Evolutionary conservation across 495 filamentous ascomycete genomes (phyloP).

Genomic region (Rhypophila decipiens): DNA sequence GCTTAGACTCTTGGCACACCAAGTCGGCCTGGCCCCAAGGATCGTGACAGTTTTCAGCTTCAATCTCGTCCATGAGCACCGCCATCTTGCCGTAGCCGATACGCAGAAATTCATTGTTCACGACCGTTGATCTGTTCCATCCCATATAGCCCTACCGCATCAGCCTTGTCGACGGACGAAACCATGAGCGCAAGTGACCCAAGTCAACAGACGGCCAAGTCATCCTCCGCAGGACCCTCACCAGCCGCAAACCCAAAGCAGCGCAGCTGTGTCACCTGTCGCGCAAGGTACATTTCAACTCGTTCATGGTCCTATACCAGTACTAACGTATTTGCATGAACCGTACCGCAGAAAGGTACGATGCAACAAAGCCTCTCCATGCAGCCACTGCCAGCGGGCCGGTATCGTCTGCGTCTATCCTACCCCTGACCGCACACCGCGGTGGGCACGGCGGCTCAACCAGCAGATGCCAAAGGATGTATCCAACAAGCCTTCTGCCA

Average conservation of each 20-base stretch:
- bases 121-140: too few relatives aligned
- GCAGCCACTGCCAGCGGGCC: constrained; percentile 52
- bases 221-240: neutral
- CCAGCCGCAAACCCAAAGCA: constrained; percentile 22
- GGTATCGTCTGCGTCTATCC: constrained; percentile 50
- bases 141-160: too few relatives aligned
- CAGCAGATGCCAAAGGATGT: too few relatives aligned
- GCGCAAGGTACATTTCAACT: constrained; percentile 25
- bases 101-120: too few relatives aligned
- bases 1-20: too few relatives aligned
- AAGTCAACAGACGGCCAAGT: too few relatives aligned
- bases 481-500: constrained; percentile 10
- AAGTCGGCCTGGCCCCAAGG: too few relatives aligned
- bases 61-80: too few relatives aligned
- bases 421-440: constrained; percentile 34
- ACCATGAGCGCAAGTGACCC: too few relatives aligned
- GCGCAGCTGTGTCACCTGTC: constrained; percentile 46
- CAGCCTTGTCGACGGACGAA: too few relatives aligned
- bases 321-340: constrained; percentile 24
- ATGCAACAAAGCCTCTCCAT: constrained; percentile 54
- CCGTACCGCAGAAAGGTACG: constrained; percentile 46
- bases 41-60: too few relatives aligned
- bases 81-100: too few relatives aligned
- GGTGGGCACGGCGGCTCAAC: constrained; percentile 43
- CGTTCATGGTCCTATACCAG: neutral